Percentiles rank a stretch among this genome's conserved stretches.
Evolutionary conservation across 2,329 filamentous ascomycete species (phyloP).

Genomic region (Pezizomycotina sp.): DNA sequence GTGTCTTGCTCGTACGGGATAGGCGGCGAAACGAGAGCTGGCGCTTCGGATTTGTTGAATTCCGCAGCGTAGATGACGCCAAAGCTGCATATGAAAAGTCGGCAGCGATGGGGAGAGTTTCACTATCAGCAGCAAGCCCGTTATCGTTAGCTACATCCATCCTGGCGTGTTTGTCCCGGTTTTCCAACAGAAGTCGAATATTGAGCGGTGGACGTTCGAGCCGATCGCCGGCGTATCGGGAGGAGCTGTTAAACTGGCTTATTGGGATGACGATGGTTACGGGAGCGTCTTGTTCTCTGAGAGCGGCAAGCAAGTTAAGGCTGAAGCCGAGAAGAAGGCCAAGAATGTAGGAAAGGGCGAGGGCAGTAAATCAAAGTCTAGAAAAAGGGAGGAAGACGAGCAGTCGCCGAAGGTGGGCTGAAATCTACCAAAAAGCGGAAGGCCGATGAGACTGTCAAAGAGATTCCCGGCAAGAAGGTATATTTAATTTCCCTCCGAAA

Average conservation of each 20-base stretch:
- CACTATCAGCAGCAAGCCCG: conserved; percentile 57
- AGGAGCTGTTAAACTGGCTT: conserved; percentile 44
- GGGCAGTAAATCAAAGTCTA: conserved; percentile 19
- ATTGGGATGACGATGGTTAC: conserved; percentile 61
- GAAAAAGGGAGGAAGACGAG: conserved; percentile 27
- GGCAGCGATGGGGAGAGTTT: conserved; percentile 52
- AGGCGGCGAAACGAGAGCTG: conserved; percentile 54
- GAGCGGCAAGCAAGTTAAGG: conserved; percentile 11
- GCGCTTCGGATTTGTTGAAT: conserved; percentile 73
- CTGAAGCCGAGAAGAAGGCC: conserved; percentile 34
- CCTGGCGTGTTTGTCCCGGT: conserved; percentile 71
- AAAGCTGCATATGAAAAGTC: conserved; percentile 57
- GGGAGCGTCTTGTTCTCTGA: conserved; percentile 44
- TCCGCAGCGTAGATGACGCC: conserved; percentile 58
- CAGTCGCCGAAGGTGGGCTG: conserved; percentile 27
- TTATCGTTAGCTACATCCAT: conserved; percentile 59
- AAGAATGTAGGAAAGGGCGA: conserved; percentile 19
- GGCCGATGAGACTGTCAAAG: background rate
- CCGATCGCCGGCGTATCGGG: conserved; percentile 48
- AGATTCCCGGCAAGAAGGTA: background rate
- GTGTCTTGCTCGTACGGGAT: conserved; percentile 62
- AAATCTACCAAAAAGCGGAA: conserved; percentile 26
- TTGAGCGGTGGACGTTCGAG: conserved; percentile 49
- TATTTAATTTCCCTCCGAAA: background rate
- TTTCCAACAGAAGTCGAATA: conserved; percentile 41